Evolutionary conservation across 768 basidiomycete species (phyloP).

Genomic region (Leccinellum albellum): DNA sequence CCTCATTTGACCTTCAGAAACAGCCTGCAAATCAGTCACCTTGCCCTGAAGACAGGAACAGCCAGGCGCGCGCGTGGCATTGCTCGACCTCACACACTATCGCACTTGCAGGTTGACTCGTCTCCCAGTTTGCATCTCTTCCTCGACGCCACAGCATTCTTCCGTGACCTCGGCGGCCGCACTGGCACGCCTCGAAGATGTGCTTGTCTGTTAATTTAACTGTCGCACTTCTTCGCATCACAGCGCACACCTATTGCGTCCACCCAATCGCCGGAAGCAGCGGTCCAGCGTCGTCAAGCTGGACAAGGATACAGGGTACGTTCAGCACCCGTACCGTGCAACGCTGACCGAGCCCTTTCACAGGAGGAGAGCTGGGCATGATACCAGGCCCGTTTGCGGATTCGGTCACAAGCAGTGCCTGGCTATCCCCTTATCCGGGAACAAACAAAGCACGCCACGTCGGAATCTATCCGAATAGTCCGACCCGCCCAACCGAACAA

Average conservation of each 20-base stretch:
- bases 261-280: constrained; percentile 24
- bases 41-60: constrained; percentile 1
- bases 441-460: constrained; percentile 31
- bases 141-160: background rate
- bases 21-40: background rate
- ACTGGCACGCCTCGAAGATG: constrained; percentile 7
- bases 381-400: constrained; percentile 4
- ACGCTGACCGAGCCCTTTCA: constrained; percentile 5
- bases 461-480: constrained; percentile 12
- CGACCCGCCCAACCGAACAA: background rate
- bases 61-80: background rate
- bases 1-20: constrained; percentile 9
- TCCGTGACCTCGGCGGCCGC: background rate
- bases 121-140: constrained; percentile 1
- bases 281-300: background rate
- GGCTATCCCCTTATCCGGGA: constrained; percentile 27
- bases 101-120: constrained; percentile 4
- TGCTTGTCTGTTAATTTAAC: constrained; percentile 22
- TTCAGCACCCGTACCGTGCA: background rate
- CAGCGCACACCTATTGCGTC: constrained; percentile 12
- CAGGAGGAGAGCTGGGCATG: background rate
- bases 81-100: constrained; percentile 1
- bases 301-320: constrained; percentile 10
- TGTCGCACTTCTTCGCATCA: constrained; percentile 13
- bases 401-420: constrained; percentile 25